Percentiles rank a stretch among this genome's conserved stretches.
Evolutionary conservation across 139 green algal genomes (phyloP).

Genomic region (Auxenochlorella pyrenoidosa): DNA sequence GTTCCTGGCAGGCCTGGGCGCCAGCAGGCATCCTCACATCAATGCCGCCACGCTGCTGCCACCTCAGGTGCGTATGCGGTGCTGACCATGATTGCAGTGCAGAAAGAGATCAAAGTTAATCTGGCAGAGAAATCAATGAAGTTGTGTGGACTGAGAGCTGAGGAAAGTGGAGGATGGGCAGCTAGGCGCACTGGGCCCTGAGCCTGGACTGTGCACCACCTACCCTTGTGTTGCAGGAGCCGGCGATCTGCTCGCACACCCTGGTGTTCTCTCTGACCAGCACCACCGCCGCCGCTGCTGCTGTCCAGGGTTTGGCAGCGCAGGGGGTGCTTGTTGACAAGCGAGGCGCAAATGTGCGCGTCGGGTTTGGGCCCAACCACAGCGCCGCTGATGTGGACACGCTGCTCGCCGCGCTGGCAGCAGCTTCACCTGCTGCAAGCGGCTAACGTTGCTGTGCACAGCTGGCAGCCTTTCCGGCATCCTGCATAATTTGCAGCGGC

Average conservation of each 20-base stretch:
- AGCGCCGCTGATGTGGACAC: slow-evolving; percentile 29
- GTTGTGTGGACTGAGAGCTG: background rate
- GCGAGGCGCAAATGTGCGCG: slow-evolving; percentile 1
- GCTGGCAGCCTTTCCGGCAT: too few species aligned
- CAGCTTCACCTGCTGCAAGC: background rate
- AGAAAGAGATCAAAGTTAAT: background rate
- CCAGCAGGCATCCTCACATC: background rate
- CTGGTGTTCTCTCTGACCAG: slow-evolving; percentile 21
- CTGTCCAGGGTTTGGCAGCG: background rate
- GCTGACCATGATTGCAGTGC: background rate
- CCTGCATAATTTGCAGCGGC: too few species aligned
- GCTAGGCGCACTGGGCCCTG: background rate
- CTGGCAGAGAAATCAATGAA: too few species aligned
- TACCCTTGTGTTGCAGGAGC: background rate
- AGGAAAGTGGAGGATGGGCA: background rate
- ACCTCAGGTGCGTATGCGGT: background rate
- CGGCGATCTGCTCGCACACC: background rate
- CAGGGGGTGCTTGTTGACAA: slow-evolving; percentile 29
- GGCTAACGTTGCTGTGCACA: too few species aligned
- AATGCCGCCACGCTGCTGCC: slow-evolving; percentile 24
- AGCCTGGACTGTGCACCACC: background rate
- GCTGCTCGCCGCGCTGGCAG: slow-evolving; percentile 29
- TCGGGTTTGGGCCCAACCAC: slow-evolving; percentile 47
- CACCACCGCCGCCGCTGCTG: background rate
- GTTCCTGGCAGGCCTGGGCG: slow-evolving; percentile 25